Percentiles rank a stretch among this genome's conserved stretches.
Evolutionary conservation across 129 eudicot genomes (phyloP).

Genomic region (Heracleum sosnowskyi): DNA sequence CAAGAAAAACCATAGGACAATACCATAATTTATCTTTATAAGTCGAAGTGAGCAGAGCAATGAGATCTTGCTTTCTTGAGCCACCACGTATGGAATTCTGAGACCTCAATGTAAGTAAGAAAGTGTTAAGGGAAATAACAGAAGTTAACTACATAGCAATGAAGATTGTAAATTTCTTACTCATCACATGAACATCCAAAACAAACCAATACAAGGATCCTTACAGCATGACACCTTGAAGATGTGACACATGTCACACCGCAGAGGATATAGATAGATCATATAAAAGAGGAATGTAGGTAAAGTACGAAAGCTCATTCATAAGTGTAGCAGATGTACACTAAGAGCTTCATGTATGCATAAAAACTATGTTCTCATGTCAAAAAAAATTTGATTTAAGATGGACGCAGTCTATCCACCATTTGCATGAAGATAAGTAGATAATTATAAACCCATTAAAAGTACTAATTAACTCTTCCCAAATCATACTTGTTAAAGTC

Average conservation of each 20-base stretch:
- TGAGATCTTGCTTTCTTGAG: slow-evolving; percentile 53
- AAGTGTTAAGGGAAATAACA: not conserved
- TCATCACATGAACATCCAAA: not conserved
- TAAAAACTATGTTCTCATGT: not conserved
- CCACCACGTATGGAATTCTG: slow-evolving; percentile 47
- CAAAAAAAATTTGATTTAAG: not conserved
- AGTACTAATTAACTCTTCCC: not conserved
- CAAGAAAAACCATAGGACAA: slow-evolving; percentile 3
- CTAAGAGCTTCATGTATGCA: not conserved
- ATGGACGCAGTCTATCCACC: not conserved
- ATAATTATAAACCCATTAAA: not conserved
- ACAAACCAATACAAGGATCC: not conserved
- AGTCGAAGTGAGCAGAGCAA: slow-evolving; percentile 51
- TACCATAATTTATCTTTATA: slow-evolving; percentile 50
- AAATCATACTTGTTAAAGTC: not conserved
- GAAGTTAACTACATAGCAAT: not conserved
- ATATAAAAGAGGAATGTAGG: not conserved
- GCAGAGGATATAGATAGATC: not conserved
- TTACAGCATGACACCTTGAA: not conserved
- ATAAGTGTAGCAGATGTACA: not conserved
- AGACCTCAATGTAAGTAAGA: slow-evolving; percentile 6
- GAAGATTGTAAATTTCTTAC: not conserved
- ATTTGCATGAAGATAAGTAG: not conserved
- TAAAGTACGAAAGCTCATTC: not conserved
- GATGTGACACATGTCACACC: not conserved